phyloP scores from a whole-genome alignment of 177 flowering plant species.

The Vitis hybrid region DNA sequence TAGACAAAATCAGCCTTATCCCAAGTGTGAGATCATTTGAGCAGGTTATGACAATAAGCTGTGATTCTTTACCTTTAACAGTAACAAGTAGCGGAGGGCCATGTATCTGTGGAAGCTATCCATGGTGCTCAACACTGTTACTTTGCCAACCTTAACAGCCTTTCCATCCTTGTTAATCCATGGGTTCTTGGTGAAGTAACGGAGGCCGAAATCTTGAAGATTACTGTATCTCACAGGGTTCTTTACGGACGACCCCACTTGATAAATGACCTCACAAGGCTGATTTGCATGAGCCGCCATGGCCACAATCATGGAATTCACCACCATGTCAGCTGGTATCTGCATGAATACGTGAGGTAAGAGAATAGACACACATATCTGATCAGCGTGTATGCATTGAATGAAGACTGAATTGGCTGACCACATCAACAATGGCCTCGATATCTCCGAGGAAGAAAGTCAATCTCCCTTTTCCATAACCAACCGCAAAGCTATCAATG shows the following conservation, averaged over 20 bases:
- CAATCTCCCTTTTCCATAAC: constrained; percentile 65
- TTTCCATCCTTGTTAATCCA: constrained; percentile 66
- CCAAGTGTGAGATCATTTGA: too few relatives aligned
- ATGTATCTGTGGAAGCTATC: constrained; percentile 56
- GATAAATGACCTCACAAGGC: constrained; percentile 42
- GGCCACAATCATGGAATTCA: constrained; percentile 61
- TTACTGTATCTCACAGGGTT: constrained; percentile 35
- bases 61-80: constrained; percentile 46
- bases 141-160: constrained; percentile 48
- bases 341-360: constrained; percentile 25
- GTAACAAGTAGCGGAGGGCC: constrained; percentile 45
- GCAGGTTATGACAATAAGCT: too few relatives aligned
- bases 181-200: constrained; percentile 64
- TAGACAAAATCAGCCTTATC: too few relatives aligned
- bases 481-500: constrained; percentile 56
- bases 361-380: neutral
- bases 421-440: constrained; percentile 43
- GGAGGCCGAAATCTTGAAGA: constrained; percentile 36
- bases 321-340: constrained; percentile 93
- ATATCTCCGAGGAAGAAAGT: constrained; percentile 56
- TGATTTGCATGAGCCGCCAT: constrained; percentile 55
- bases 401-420: constrained; percentile 15
- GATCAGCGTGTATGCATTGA: neutral
- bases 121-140: constrained; percentile 37
- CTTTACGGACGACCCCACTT: constrained; percentile 62